These are phyloP conservation scores for Diaporthe sp. DNA, from an alignment of 2,329 filamentous ascomycete genomes.

Conservation along the genomic window DNA sequence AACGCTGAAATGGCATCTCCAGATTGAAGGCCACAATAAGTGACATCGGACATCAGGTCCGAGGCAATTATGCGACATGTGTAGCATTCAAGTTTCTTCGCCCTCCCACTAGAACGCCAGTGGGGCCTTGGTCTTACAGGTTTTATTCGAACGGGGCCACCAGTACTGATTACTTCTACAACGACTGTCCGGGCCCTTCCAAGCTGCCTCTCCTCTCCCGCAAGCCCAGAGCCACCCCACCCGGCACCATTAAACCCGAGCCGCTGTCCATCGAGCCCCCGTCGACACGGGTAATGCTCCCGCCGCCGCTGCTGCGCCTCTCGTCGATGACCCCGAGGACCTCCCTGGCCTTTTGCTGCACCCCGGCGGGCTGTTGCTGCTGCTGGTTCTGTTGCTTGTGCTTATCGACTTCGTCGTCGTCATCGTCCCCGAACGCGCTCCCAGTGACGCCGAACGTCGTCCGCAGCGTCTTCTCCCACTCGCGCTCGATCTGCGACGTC, in stretches of 20 bases:
- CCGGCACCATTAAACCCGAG: not conserved
- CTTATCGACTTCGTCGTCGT: not conserved
- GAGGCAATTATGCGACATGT: not conserved
- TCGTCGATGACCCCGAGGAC: slow-evolving; percentile 9
- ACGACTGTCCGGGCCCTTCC: not conserved
- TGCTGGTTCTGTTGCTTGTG: not conserved
- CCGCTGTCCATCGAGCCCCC: not conserved
- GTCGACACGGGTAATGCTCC: slow-evolving; percentile 5
- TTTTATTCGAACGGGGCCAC: not conserved
- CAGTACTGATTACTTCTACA: not conserved
- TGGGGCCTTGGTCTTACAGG: not conserved
- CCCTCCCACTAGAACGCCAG: not conserved
- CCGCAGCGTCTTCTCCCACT: slow-evolving; percentile 35
- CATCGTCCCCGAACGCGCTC: not conserved
- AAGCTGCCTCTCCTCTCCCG: slow-evolving; percentile 16
- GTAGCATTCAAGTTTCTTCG: not conserved
- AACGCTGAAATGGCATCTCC: not conserved
- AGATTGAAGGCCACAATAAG: not conserved
- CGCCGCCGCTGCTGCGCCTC: slow-evolving; percentile 11
- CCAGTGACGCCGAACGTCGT: slow-evolving; percentile 30
- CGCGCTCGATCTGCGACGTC: slow-evolving; percentile 36
- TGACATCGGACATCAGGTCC: not conserved
- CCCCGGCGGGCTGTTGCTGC: not conserved
- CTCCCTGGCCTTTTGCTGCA: not conserved
- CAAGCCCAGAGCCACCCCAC: not conserved